phyloP scores from a whole-genome alignment of 495 filamentous ascomycete genomes.

The Mytilinidion resinicola region DNA sequence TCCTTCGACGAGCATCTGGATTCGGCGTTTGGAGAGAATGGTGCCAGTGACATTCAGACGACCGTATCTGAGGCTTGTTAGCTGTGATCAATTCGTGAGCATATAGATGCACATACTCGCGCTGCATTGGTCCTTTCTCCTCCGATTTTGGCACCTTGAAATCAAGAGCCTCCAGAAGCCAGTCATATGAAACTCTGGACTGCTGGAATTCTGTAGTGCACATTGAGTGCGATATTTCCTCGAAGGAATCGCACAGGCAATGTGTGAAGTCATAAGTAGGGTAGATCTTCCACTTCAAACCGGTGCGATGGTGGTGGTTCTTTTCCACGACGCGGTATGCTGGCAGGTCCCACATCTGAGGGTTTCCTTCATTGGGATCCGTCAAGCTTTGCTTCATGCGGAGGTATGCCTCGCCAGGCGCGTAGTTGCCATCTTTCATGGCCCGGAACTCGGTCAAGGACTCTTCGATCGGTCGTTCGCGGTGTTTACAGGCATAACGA shows the following conservation, averaged over 20 bases:
- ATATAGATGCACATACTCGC: constrained; percentile 48
- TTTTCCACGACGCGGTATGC: constrained; percentile 70
- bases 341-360: constrained; percentile 64
- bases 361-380: constrained; percentile 38
- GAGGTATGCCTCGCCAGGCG: constrained; percentile 76
- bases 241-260: constrained; percentile 82
- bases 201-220: constrained; percentile 83
- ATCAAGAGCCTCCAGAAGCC: constrained; percentile 69
- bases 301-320: constrained; percentile 64
- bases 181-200: constrained; percentile 75
- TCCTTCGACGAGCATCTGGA: constrained; percentile 62
- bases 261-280: constrained; percentile 91
- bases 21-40: constrained; percentile 76
- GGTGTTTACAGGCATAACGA: constrained; percentile 73
- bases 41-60: constrained; percentile 76
- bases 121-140: constrained; percentile 63
- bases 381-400: constrained; percentile 82
- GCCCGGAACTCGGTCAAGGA: constrained; percentile 77
- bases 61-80: constrained; percentile 47
- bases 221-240: constrained; percentile 80
- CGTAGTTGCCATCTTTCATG: constrained; percentile 89
- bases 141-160: constrained; percentile 48
- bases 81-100: background rate
- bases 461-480: constrained; percentile 64
- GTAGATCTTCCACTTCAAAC: constrained; percentile 73